phyloP scores from a whole-genome alignment of 768 basidiomycete genomes.

The Grammothele lineata region DNA sequence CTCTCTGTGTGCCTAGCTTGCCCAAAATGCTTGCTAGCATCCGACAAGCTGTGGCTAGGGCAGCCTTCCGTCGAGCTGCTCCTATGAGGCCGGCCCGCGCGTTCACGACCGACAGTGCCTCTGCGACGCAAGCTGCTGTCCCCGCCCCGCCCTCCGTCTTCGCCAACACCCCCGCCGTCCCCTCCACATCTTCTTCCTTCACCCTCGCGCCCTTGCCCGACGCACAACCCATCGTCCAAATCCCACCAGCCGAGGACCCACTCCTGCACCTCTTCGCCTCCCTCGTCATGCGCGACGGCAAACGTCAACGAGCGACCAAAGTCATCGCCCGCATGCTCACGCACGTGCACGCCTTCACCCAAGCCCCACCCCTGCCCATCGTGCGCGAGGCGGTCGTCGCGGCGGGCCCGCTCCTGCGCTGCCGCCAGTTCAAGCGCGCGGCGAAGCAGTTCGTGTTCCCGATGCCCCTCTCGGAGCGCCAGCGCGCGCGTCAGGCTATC shows the following conservation, averaged over 20 bases:
- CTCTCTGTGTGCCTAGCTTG: too few species aligned
- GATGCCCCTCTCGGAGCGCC: slow-evolving; percentile 72
- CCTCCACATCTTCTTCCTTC: background rate
- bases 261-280: slow-evolving; percentile 65
- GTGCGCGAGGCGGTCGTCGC: slow-evolving; percentile 65
- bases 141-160: too few species aligned
- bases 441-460: slow-evolving; percentile 68
- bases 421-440: slow-evolving; percentile 51
- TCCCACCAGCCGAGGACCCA: slow-evolving; percentile 75
- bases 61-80: background rate
- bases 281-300: slow-evolving; percentile 58
- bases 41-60: background rate
- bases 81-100: background rate
- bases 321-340: slow-evolving; percentile 63
- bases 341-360: slow-evolving; percentile 69
- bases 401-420: slow-evolving; percentile 69
- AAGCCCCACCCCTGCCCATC: slow-evolving; percentile 75
- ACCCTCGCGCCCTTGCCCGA: background rate
- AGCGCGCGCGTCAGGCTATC: slow-evolving; percentile 67
- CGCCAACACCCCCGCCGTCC: background rate
- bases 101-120: too few species aligned
- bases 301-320: slow-evolving; percentile 66
- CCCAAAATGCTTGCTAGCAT: background rate
- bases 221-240: slow-evolving; percentile 28
- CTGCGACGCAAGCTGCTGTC: too few species aligned